Conservation (phyloP, 2,329 filamentous ascomycete species). For the Conoideocrella luteorostrata region DNA sequence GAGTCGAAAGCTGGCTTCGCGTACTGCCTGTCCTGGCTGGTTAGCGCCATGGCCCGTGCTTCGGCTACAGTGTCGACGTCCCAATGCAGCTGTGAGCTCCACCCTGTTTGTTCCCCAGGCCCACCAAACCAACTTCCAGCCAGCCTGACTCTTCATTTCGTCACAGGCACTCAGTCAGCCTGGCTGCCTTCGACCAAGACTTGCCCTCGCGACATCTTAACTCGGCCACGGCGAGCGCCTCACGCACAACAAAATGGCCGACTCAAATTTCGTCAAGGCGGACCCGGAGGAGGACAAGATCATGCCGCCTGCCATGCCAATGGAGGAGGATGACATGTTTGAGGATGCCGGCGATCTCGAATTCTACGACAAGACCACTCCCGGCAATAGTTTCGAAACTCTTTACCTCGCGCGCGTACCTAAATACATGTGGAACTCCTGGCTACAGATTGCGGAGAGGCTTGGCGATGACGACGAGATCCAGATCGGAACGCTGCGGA, state of each 20-base stretch:
- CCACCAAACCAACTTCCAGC: too few species aligned
- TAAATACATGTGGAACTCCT: constrained; percentile 73
- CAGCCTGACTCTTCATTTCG: neutral
- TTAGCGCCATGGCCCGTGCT: too few species aligned
- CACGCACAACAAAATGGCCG: constrained; percentile 29
- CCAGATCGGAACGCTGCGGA: constrained; percentile 67
- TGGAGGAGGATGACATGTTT: constrained; percentile 63
- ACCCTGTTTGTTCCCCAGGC: too few species aligned
- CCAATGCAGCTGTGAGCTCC: too few species aligned
- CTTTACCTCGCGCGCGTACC: constrained; percentile 74
- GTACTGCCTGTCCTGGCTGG: too few species aligned
- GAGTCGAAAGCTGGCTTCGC: too few species aligned
- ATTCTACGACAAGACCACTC: constrained; percentile 42
- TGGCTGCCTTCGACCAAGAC: too few species aligned
- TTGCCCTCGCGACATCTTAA: too few species aligned
- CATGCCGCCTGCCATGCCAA: constrained; percentile 27
- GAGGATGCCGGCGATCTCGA: constrained; percentile 51
- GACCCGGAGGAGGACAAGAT: constrained; percentile 42
- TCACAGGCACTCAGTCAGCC: neutral
- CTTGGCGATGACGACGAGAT: constrained; percentile 78
- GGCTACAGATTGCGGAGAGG: constrained; percentile 48
- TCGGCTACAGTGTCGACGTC: too few species aligned
- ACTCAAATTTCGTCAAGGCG: constrained; percentile 37
- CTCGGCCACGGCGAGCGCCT: too few species aligned
- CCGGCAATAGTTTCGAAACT: constrained; percentile 34